Evolutionary conservation across 345 rosid species (phyloP).

Genomic region (Camelina sativa): DNA sequence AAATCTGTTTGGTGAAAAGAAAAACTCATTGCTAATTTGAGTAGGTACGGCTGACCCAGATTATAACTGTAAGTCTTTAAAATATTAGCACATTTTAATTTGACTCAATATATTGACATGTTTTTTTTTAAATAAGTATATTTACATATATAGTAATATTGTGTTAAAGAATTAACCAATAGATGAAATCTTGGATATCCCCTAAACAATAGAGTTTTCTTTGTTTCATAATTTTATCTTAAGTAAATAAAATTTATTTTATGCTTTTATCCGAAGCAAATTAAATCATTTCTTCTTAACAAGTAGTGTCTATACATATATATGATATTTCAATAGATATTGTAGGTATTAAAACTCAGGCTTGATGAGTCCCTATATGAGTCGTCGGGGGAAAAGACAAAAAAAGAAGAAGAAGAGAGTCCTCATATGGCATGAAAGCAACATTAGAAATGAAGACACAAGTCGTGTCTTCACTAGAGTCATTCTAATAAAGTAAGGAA

Average conservation of each 20-base stretch:
- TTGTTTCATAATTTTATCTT: too few relatives aligned
- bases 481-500: slow-evolving; percentile 33
- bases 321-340: neutral
- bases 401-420: neutral
- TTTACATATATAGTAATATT: too few relatives aligned
- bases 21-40: neutral
- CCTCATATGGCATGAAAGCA: slow-evolving; percentile 11
- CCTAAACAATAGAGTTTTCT: too few relatives aligned
- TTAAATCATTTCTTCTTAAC: neutral
- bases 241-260: too few relatives aligned
- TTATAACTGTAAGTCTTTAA: neutral
- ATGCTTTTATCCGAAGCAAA: too few relatives aligned
- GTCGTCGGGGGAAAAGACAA: neutral
- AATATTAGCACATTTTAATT: too few relatives aligned
- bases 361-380: neutral
- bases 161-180: too few relatives aligned
- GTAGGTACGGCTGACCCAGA: neutral
- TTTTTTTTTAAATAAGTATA: too few relatives aligned
- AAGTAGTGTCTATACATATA: neutral
- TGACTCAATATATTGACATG: too few relatives aligned
- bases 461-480: slow-evolving; percentile 32
- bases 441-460: slow-evolving; percentile 15
- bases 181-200: too few relatives aligned
- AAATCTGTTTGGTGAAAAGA: neutral
- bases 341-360: slow-evolving; percentile 11